Evolutionary conservation across 1,284 basidiomycete genomes (phyloP), one percentile per base, ranked within the genome.

Genomic region (Ganoderma sp.): DNA sequence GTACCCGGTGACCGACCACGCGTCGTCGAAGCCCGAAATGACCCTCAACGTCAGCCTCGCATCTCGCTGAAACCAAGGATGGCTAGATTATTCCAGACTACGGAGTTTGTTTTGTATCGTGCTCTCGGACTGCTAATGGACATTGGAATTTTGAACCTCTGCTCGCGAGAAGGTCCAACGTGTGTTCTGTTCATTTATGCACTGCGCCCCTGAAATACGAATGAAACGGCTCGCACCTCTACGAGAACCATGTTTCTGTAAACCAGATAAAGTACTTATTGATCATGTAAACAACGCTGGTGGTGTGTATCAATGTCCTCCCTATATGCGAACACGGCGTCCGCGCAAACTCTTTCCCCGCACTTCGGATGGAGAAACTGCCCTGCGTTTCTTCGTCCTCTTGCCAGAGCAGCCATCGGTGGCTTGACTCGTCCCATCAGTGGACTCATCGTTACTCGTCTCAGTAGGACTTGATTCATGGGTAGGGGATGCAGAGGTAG

Each of bases 1-100:
- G 43, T 75, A 72, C 64, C 74, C 74, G 6, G 66, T 72, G 0
- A 65, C 66, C 12, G 68, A 67, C 7, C 42, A 68, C 43, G 67
- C 52, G 8, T 70, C 65, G 57, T 60, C 57, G 25, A 71, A 69
- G 67, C 67, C 73, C 34, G 63, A 70, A 34, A 67, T 73, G 67
- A 64, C 61, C 2, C 65, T 73, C 54, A 64, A 45, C 56, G 68
- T 73, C 25, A 64, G 58, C 7, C 28, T 64, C 9, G 54, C 52
- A 37, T 19, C 58, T 41, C 41, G 25, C 52, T 12, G 52, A 56
- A 34, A 22, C 22, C 1, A 0, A 22, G n/a, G n/a, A 48, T 48
- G 42, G 3, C 15, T 42, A 0, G 41, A 42, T 5, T 42, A 17
- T 15, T 6, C 5, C 42, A 2, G 37, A 39, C 37, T 2, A 39